Conservation (phyloP, 192 early-diverging fungal species). For the Mortierella antarctica region DNA sequence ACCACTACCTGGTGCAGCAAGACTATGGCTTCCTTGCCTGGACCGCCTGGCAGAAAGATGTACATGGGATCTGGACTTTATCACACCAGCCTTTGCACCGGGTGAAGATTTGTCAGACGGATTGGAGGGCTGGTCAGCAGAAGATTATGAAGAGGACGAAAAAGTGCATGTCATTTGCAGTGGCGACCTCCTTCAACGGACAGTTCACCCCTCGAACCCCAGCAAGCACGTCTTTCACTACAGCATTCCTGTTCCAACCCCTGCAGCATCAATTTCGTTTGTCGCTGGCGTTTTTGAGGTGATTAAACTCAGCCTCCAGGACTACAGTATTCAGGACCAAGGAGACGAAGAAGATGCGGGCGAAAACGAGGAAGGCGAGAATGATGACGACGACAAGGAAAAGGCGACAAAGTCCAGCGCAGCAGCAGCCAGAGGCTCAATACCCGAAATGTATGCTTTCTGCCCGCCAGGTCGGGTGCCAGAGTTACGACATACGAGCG, state of each 20-base stretch:
- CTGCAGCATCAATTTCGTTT: constrained; percentile 80
- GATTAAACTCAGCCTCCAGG: constrained; percentile 31
- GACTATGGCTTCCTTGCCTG: constrained; percentile 84
- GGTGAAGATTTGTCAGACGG: constrained; percentile 35
- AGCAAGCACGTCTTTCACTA: constrained; percentile 75
- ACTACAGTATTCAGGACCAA: constrained; percentile 27
- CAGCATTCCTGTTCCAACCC: constrained; percentile 70
- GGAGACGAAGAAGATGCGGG: constrained; percentile 24
- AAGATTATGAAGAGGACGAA: constrained; percentile 60
- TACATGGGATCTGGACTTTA: constrained; percentile 86
- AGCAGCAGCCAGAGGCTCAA: constrained; percentile 26
- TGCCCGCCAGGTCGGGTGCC: constrained; percentile 67
- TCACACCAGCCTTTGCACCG: constrained; percentile 65
- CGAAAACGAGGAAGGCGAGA: constrained; percentile 15
- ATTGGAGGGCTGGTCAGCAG: constrained; percentile 46
- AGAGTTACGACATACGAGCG: constrained; percentile 60
- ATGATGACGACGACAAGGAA: constrained; percentile 8
- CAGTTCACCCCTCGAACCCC: constrained; percentile 68
- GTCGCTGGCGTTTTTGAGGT: constrained; percentile 65
- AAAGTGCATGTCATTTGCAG: constrained; percentile 69
- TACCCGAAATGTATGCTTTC: constrained; percentile 77
- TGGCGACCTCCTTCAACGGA: constrained; percentile 76
- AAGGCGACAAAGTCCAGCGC: constrained; percentile 28
- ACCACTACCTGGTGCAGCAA: constrained; percentile 71
- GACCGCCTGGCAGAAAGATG: constrained; percentile 72